Base-by-base conservation (phyloP, 306 rosid genomes). In the Benincasa hispida region DNA sequence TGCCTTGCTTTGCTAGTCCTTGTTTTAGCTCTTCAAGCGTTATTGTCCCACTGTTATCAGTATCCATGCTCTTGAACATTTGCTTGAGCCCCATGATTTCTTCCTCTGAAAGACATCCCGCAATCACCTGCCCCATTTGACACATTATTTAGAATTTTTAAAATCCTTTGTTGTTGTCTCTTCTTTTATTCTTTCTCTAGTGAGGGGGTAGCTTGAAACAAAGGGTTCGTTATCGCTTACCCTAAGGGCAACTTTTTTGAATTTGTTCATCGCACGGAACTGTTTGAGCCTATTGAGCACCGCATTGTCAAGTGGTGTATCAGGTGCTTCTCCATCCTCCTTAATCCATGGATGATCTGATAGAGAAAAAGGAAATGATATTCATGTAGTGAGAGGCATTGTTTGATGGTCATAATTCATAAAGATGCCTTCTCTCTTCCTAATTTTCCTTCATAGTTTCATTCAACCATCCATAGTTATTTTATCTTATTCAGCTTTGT, bases 261-360 rank as follows among this genome's bases (percentile, higher is more conserved):
- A 94, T 60, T 92, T 87, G 77, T 94, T 92, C 99, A 94, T 94
- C 54, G 99, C 99, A 80, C 88, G 90, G 84, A 94, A 94, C 79
- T 94, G 99, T 81, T 94, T 94, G 89, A 94, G 96, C 85, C 92
- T 90, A 58, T 81, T 90, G 68, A 94, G 87, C 61, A 94, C 99
- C 35, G 99, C 98, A 63, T 94, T 94, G 82, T 94, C 98, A 66
- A 94, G 99, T 59, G 99, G 99, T 27, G 70, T 85, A 74, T 94
- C 98, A 7, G 99, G 99, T 55, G 99, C 99, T 81, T 94, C 97
- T 60, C 98, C 99, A 35, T 90, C 99, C 81, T 92, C 97, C 89
- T 94, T 94, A 80, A 94, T 94, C 99, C 99, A 94, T 48, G 28
- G 62, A 45, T 72, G 72, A 28, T 48, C 75, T 35, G 47, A 80